Percentiles rank a stretch among this genome's conserved stretches.
Conservation (phyloP, 116 monocot genomes). For the Cymodocea nodosa region DNA sequence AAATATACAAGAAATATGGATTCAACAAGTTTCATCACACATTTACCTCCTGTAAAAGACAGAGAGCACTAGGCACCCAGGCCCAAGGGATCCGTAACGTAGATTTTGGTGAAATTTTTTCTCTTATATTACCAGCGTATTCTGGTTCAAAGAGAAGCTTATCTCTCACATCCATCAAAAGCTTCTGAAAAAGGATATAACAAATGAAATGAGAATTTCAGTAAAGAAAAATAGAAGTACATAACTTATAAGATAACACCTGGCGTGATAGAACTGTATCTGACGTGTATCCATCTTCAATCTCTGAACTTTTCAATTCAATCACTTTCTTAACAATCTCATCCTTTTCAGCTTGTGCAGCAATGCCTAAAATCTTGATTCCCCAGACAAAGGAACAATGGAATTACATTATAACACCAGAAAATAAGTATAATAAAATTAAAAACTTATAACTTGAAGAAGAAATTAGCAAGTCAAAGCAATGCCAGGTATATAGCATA, state of each 20-base stretch:
- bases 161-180: constrained; percentile 94
- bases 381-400: not conserved
- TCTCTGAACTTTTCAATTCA: constrained; percentile 45
- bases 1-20: no score
- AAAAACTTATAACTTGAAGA: no score
- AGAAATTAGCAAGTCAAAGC: no score
- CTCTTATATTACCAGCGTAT: constrained; percentile 78
- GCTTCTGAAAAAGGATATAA: constrained; percentile 33
- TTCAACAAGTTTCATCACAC: not conserved
- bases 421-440: no score
- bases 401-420: no score
- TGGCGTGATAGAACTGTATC: constrained; percentile 40
- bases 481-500: no score
- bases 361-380: constrained; percentile 58
- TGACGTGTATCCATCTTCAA: constrained; percentile 72
- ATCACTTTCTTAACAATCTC: constrained; percentile 73
- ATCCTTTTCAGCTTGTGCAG: constrained; percentile 72
- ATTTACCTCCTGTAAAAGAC: constrained; percentile 82
- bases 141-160: constrained; percentile 96
- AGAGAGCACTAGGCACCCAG: constrained; percentile 77
- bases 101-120: constrained; percentile 71
- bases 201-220: not conserved
- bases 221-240: not conserved
- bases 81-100: constrained; percentile 70
- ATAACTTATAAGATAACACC: constrained; percentile 16